Percentiles rank a stretch among this genome's conserved stretches.
Conservation (phyloP, 192 early-diverging fungal species). For the Coemansia asiatica region DNA sequence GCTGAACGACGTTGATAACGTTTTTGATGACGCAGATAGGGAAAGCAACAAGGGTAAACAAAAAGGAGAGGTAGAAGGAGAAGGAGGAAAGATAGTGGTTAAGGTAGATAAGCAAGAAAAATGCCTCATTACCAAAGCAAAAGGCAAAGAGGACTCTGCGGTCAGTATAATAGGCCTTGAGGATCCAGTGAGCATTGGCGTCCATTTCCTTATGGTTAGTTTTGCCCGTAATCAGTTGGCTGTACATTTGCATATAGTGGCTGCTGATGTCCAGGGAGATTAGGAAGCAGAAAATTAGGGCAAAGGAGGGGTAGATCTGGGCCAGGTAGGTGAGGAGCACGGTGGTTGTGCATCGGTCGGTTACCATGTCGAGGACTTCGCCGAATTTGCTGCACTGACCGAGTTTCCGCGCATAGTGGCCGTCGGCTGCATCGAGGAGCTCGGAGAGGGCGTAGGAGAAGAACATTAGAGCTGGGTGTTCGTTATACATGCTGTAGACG, state of each 20-base stretch:
- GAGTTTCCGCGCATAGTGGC: slow-evolving; percentile 89
- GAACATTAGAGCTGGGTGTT: slow-evolving; percentile 71
- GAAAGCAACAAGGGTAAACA: slow-evolving; percentile 50
- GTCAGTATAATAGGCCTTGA: slow-evolving; percentile 91
- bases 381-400: slow-evolving; percentile 96
- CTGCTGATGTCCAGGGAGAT: slow-evolving; percentile 91
- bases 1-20: slow-evolving; percentile 90
- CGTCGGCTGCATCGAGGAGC: slow-evolving; percentile 92
- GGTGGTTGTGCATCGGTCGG: slow-evolving; percentile 91
- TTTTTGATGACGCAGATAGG: slow-evolving; percentile 88
- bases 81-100: slow-evolving; percentile 45
- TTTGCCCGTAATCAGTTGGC: slow-evolving; percentile 78
- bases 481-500: slow-evolving; percentile 72
- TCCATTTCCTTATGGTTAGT: slow-evolving; percentile 90
- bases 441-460: slow-evolving; percentile 82
- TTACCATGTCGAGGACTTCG: slow-evolving; percentile 98
- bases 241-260: slow-evolving; percentile 99
- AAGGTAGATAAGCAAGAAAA: slow-evolving; percentile 89
- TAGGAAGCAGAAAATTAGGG: slow-evolving; percentile 85
- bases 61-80: slow-evolving; percentile 22
- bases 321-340: slow-evolving; percentile 88
- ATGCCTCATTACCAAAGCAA: slow-evolving; percentile 89
- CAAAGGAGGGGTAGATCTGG: slow-evolving; percentile 61
- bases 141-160: slow-evolving; percentile 86
- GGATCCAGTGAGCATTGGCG: slow-evolving; percentile 68